These are phyloP conservation scores for Basidiobolus meristosporus DNA, from an alignment of 371 early-diverging fungal species.

Conservation along the genomic window DNA sequence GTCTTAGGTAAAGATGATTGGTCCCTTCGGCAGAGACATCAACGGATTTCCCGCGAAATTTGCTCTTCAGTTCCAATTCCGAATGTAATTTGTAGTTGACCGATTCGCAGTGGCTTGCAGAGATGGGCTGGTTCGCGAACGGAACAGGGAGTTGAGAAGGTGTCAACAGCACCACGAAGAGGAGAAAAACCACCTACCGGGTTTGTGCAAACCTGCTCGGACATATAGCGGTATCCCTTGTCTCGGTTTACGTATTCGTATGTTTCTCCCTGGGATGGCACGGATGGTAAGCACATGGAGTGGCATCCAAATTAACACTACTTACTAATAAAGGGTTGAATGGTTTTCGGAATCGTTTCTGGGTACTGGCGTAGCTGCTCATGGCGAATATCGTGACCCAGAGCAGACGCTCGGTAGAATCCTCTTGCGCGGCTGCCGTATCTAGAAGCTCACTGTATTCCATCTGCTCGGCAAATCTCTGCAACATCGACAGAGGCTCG, in stretches of 20 bases:
- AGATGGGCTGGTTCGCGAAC: slow-evolving; percentile 47
- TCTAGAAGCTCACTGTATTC: slow-evolving; percentile 62
- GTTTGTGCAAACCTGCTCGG: slow-evolving; percentile 74
- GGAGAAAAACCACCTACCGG: slow-evolving; percentile 36
- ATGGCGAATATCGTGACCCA: slow-evolving; percentile 69
- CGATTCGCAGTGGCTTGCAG: slow-evolving; percentile 67
- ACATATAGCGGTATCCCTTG: slow-evolving; percentile 48
- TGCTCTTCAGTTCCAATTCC: slow-evolving; percentile 57
- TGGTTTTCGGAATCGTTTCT: slow-evolving; percentile 58
- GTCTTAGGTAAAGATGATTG: slow-evolving; percentile 47
- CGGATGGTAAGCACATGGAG: too few species aligned
- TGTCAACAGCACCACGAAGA: too few species aligned
- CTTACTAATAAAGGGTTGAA: slow-evolving; percentile 64
- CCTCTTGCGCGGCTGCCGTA: slow-evolving; percentile 31
- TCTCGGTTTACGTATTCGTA: slow-evolving; percentile 68
- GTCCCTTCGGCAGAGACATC: slow-evolving; percentile 56
- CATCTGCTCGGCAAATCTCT: slow-evolving; percentile 64
- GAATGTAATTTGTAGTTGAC: slow-evolving; percentile 53
- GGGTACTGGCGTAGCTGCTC: slow-evolving; percentile 58
- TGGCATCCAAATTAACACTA: neutral
- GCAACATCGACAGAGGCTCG: slow-evolving; percentile 68
- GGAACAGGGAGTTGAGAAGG: too few species aligned
- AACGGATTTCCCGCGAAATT: slow-evolving; percentile 66
- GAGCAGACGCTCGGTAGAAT: slow-evolving; percentile 40
- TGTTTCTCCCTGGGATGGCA: slow-evolving; percentile 54